These are phyloP conservation scores for Abrus pulchellus DNA, from an alignment of 306 rosid genomes.

Conservation along the genomic window DNA sequence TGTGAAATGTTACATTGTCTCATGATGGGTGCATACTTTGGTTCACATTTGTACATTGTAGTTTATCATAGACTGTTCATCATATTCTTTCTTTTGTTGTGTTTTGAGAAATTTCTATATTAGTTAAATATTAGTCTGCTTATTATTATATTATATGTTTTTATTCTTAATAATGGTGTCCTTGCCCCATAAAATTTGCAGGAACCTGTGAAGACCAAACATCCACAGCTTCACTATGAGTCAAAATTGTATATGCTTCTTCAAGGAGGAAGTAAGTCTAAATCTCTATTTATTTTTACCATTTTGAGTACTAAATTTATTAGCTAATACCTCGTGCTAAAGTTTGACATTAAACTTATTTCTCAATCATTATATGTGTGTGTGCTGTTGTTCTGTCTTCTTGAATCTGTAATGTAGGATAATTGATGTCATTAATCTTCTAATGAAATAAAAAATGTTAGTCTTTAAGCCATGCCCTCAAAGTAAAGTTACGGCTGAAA, in stretches of 20 bases:
- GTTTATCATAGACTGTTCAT: conserved; percentile 9
- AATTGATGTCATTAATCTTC: conserved; percentile 25
- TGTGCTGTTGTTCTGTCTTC: not conserved
- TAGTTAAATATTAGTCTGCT: conserved; percentile 14
- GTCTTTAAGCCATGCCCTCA: conserved; percentile 33
- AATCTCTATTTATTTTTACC: conserved; percentile 32
- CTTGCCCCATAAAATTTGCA: conserved; percentile 49
- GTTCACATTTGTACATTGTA: not conserved
- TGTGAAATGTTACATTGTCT: conserved; percentile 23
- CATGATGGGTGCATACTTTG: conserved; percentile 12
- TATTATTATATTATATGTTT: conserved; percentile 19
- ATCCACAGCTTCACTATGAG: conserved; percentile 99
- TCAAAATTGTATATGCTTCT: conserved; percentile 98
- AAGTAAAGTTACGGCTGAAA: conserved; percentile 3
- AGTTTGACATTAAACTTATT: conserved; percentile 26
- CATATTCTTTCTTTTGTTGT: not conserved
- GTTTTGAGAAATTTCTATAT: not conserved
- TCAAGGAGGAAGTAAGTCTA: conserved; percentile 97
- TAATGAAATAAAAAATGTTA: conserved; percentile 24
- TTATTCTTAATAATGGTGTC: conserved; percentile 29
- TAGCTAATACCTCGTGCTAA: conserved; percentile 17
- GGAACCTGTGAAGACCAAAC: conserved; percentile 98
- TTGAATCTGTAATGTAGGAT: conserved; percentile 17
- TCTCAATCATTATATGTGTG: conserved; percentile 2
- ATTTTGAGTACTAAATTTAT: conserved; percentile 9